These are phyloP conservation scores for Euphorbia peplus DNA, from an alignment of 345 rosid species.

Conservation along the genomic window DNA sequence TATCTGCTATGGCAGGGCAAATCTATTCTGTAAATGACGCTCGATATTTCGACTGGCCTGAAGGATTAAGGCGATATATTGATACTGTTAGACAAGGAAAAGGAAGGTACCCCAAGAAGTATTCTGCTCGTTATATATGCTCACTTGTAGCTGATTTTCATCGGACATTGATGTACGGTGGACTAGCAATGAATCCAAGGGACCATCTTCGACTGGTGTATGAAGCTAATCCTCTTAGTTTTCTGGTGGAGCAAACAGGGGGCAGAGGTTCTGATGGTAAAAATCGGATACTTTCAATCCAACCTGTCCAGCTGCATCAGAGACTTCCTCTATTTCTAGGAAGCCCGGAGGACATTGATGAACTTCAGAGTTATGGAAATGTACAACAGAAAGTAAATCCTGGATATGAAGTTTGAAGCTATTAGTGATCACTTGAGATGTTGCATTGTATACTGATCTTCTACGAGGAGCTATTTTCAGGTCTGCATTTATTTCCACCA, in stretches of 20 bases:
- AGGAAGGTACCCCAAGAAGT: slow-evolving; percentile 82
- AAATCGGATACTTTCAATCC: slow-evolving; percentile 66
- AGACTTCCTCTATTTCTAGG: slow-evolving; percentile 88
- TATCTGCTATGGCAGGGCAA: slow-evolving; percentile 53
- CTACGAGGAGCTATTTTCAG: neutral
- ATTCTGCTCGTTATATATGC: slow-evolving; percentile 91
- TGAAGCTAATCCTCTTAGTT: slow-evolving; percentile 90
- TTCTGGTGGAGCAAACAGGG: slow-evolving; percentile 82
- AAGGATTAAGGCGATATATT: slow-evolving; percentile 74
- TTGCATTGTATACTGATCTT: neutral
- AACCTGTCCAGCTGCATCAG: slow-evolving; percentile 84
- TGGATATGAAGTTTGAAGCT: slow-evolving; percentile 81
- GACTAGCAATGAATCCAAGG: slow-evolving; percentile 92
- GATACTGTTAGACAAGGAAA: slow-evolving; percentile 85
- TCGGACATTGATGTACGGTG: slow-evolving; percentile 82
- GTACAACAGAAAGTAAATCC: slow-evolving; percentile 94
- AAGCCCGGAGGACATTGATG: slow-evolving; percentile 69
- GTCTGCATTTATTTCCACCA: neutral
- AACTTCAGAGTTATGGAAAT: slow-evolving; percentile 74
- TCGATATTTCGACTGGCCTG: slow-evolving; percentile 91
- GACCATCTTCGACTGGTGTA: slow-evolving; percentile 89
- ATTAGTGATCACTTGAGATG: neutral
- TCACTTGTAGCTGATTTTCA: slow-evolving; percentile 93
- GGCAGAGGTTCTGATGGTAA: slow-evolving; percentile 88
- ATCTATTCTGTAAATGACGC: slow-evolving; percentile 95